These are phyloP conservation scores for Chaetomium cochliodes DNA, from an alignment of 495 filamentous ascomycete genomes.

Conservation along the genomic window DNA sequence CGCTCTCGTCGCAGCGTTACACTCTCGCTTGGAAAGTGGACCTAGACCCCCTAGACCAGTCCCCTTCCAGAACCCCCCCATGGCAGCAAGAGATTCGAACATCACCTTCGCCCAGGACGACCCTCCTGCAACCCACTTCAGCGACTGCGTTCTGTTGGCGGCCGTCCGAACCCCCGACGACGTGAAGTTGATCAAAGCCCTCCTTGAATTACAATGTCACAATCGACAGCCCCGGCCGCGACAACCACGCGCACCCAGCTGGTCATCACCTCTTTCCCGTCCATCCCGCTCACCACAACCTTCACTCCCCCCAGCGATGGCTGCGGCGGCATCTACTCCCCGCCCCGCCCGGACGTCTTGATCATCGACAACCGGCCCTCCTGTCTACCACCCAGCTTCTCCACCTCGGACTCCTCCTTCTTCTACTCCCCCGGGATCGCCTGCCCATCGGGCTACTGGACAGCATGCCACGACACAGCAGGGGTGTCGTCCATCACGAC, in stretches of 20 bases:
- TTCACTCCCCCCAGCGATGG: background rate
- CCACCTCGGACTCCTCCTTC: conserved; percentile 12
- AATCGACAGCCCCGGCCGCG: background rate
- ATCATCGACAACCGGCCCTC: conserved; percentile 14
- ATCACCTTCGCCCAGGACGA: no score
- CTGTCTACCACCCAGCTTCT: conserved; percentile 15
- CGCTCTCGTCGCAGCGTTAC: background rate
- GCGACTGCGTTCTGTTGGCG: background rate
- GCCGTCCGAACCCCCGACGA: background rate
- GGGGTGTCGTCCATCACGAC: conserved; percentile 19
- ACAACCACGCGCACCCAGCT: background rate
- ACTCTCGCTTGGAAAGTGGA: background rate
- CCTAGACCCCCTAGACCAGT: background rate
- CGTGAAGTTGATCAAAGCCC: background rate
- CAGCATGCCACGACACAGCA: conserved; percentile 21
- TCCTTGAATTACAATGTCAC: background rate
- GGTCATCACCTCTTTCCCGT: conserved; percentile 18
- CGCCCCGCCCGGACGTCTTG: background rate
- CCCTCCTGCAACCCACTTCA: background rate
- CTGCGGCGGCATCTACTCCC: conserved; percentile 16
- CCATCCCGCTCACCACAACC: conserved; percentile 11
- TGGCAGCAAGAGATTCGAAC: no score
- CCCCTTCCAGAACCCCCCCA: no score
- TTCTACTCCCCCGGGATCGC: conserved; percentile 21
- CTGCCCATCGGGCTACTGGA: conserved; percentile 19